These are phyloP conservation scores for Botrytis paeoniae DNA, from an alignment of 2,329 filamentous ascomycete genomes.

Conservation along the genomic window DNA sequence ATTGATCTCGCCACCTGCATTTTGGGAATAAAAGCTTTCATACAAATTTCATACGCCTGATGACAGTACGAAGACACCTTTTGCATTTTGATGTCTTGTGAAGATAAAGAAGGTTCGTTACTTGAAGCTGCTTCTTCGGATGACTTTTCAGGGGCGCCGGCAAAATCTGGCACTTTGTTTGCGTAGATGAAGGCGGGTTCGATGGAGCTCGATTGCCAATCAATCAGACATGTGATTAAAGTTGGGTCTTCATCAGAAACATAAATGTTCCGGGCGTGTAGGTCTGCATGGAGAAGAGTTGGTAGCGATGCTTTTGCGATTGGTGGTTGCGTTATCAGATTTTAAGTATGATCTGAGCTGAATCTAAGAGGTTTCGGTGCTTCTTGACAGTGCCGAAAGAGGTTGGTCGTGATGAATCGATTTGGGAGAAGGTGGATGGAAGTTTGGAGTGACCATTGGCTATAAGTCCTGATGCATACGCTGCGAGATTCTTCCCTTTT, in stretches of 20 bases:
- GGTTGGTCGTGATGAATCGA: slow-evolving; percentile 18
- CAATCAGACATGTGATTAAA: slow-evolving; percentile 41
- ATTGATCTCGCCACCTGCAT: slow-evolving; percentile 37
- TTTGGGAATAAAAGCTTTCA: slow-evolving; percentile 38
- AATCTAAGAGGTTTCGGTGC: slow-evolving; percentile 34
- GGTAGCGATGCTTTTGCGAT: slow-evolving; percentile 28
- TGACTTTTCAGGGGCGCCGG: background rate
- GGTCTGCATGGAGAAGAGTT: slow-evolving; percentile 41
- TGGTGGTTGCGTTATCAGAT: slow-evolving; percentile 31
- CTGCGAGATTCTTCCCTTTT: background rate
- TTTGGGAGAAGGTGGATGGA: slow-evolving; percentile 2
- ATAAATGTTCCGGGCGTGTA: slow-evolving; percentile 45
- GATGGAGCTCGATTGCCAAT: slow-evolving; percentile 44
- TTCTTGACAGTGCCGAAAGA: slow-evolving; percentile 21
- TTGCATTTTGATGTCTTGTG: background rate
- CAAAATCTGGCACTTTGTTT: background rate
- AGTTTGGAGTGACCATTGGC: slow-evolving; percentile 24
- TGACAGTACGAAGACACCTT: background rate
- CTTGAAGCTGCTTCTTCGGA: background rate
- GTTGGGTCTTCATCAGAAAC: slow-evolving; percentile 42
- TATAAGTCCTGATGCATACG: background rate
- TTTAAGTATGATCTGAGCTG: slow-evolving; percentile 33
- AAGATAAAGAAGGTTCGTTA: background rate
- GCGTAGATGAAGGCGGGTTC: slow-evolving; percentile 33
- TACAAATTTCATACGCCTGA: background rate